Evolutionary conservation across 495 filamentous ascomycete species (phyloP), one percentile per base, ranked within the genome.

Genomic region (Recurvomyces mirabilis): DNA sequence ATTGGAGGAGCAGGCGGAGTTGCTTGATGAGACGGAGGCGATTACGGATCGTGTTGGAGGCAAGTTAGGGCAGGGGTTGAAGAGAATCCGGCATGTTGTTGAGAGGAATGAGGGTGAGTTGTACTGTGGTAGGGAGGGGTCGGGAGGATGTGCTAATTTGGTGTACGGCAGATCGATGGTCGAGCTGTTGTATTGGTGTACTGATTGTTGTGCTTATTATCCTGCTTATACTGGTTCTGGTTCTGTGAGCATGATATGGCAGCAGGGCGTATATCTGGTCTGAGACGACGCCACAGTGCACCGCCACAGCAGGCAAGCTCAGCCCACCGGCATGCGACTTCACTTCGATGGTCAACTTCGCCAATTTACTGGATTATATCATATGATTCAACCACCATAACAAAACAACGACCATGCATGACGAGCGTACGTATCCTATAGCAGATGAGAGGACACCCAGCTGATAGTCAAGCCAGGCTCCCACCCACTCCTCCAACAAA

Each of bases 401-500:
- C 19, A 20, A 18, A 42, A 15, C 18, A 49, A 28, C n/a, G 15
- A 51, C 13, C 13, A 55, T 55, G 52, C 43, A 47, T 22, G 52
- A 51, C 32, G 47, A 51, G 36, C 48, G 52, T 55, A 37, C 25
- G 52, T 44, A 9, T 21, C 14, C 35, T 41, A n/a, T 26, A 26
- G 4, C n/a, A 6, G 24, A 4, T 25, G 3, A 14, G 11, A 10
- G 17, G n/a, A 24, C 37, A 26, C 15, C 7, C 7, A 25, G 10
- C 21, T 30, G n/a, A 42, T 6, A 9, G n/a, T 5, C 5, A 43
- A 24, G 18, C 5, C 53, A 91, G 84, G 75, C 45, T 76, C 84
- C 3, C 87, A 95, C 64, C 83, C 82, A 17, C 76, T 94, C 49
- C 82, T 96, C 34, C 83, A 84, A 49, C 91, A 98, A 65, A 75